These are phyloP conservation scores for Geotrichum europaeum DNA, from an alignment of 1,139 yeast species.

Conservation along the genomic window DNA sequence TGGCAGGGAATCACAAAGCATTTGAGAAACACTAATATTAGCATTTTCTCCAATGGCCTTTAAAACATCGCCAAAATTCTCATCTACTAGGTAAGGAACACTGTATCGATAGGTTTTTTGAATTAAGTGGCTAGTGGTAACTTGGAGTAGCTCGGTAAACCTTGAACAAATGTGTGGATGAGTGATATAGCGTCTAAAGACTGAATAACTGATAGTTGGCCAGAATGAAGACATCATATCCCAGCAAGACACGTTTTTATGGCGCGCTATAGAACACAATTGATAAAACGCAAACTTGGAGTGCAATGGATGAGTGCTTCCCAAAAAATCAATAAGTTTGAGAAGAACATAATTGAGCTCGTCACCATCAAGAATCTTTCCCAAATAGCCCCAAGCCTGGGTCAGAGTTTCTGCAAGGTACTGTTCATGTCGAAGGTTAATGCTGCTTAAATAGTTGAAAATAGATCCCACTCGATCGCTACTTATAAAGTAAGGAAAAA, in stretches of 20 bases:
- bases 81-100: constrained; percentile 67
- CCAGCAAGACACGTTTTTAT: constrained; percentile 37
- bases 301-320: constrained; percentile 55
- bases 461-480: not conserved
- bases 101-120: constrained; percentile 66
- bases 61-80: constrained; percentile 56
- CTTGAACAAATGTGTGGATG: constrained; percentile 52
- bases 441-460: constrained; percentile 20
- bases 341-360: constrained; percentile 55
- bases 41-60: constrained; percentile 48
- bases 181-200: constrained; percentile 48
- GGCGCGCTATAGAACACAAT: constrained; percentile 43
- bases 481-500: not conserved
- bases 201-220: constrained; percentile 62
- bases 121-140: constrained; percentile 56
- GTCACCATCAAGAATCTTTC: constrained; percentile 54
- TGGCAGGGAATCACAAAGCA: constrained; percentile 35
- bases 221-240: constrained; percentile 73
- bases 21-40: constrained; percentile 23
- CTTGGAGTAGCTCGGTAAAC: constrained; percentile 59
- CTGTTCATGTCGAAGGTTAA: constrained; percentile 22
- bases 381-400: constrained; percentile 55
- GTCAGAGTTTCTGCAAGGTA: constrained; percentile 60
- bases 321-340: constrained; percentile 53
- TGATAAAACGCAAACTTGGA: constrained; percentile 60